Evolutionary conservation across 2,329 filamentous ascomycete genomes (phyloP), one percentile per base, ranked within the genome.

Genomic region (Aschersonia sp.): DNA sequence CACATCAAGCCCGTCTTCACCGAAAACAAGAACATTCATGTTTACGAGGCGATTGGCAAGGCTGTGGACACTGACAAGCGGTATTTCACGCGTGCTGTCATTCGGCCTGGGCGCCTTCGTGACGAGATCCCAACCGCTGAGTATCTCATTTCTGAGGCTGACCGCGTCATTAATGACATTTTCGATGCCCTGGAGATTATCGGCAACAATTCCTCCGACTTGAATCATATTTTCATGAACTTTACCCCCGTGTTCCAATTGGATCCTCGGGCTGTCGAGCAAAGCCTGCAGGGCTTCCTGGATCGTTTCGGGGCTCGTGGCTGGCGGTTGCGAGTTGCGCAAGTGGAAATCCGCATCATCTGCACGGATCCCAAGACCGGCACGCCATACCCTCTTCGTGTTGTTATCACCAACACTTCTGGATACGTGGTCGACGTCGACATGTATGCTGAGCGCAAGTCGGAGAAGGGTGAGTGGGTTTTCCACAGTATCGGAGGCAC

Each of bases 191-290:
- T 98, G 50, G 92, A 98, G 75, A 96, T 98, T 58, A 94, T 96
- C 61, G 92, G 92, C 62, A 96, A 95, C 76, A 97, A 96, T 73
- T 94, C 94, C 72, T 95, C 92, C 46, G 92, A 98, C 74, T 77
- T 98, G 62, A 98, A 98, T 75, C 92, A 98, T 71, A 92, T 98
- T 76, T 98, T 98, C 74, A 92, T 98, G 76, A 97, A 98, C 78
- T 98, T 98, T 72, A 92, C 87, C 0, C 87, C 89, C 8, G 86
- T 96, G 50, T 97, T 98, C 81, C 87, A 88, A 63, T 79, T 98
- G 45, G 76, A 87, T 60, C 89, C 92, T 4, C 71, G 79, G 50
- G 87, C 96, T 69, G 87, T 98, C 12, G 88, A 97, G 69, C 79
- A 94, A 66, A 90, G 87, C 32, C 79, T 98, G 30, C 87, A 85